Percentiles rank a stretch among this genome's conserved stretches.
Conservation (phyloP, 768 basidiomycete genomes). For the Mrakia frigida region DNA sequence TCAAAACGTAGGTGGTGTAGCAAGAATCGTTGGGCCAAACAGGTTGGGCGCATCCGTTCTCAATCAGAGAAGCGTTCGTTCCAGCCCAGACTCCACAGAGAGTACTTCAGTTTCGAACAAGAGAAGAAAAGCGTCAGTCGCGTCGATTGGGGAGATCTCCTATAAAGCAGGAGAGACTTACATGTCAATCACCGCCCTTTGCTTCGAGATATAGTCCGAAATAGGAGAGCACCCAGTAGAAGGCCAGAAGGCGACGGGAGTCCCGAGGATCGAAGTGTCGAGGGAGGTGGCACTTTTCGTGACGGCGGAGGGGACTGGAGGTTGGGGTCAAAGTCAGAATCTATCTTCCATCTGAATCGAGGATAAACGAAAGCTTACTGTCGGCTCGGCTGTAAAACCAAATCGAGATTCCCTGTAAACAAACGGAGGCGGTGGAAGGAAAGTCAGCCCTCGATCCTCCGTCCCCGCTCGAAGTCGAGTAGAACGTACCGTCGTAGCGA, state of each 20-base stretch:
- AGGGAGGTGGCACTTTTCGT: background rate
- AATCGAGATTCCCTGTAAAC: background rate
- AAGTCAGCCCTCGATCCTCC: no score
- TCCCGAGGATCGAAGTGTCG: conserved; percentile 24
- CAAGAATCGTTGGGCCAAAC: background rate
- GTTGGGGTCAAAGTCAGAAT: no score
- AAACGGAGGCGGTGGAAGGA: background rate
- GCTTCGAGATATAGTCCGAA: conserved; percentile 4
- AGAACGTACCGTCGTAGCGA: conserved; percentile 11
- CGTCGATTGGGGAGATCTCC: background rate
- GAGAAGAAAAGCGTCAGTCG: background rate
- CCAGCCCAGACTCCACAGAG: conserved; percentile 22
- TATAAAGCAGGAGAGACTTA: background rate
- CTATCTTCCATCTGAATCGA: no score
- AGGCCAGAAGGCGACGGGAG: conserved; percentile 16
- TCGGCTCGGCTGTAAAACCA: conserved; percentile 17
- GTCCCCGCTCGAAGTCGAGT: no score
- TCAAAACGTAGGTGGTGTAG: background rate
- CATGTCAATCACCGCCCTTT: conserved; percentile 15
- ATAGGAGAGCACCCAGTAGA: conserved; percentile 21
- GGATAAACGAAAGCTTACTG: background rate
- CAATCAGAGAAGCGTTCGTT: background rate
- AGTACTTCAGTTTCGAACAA: background rate
- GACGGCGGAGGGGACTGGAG: background rate
- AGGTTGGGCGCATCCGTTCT: background rate